phyloP scores from a whole-genome alignment of 2,329 filamentous ascomycete genomes.

The Beauveria sp. region DNA sequence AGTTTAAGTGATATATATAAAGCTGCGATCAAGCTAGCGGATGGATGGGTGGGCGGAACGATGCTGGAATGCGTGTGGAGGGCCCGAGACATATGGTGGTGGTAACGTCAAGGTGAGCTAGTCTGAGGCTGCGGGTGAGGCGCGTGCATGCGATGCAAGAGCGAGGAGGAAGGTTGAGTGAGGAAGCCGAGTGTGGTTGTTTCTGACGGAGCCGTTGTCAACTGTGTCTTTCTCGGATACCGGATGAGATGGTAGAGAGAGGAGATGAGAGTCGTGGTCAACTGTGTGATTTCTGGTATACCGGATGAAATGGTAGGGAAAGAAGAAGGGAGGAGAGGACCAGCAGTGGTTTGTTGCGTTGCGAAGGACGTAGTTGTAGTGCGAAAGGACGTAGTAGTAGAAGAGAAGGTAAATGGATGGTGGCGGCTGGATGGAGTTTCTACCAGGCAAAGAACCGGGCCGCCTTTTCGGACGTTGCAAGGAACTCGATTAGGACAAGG shows the following conservation, averaged over 20 bases:
- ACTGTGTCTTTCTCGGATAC: background rate
- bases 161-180: background rate
- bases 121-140: background rate
- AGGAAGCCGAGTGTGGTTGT: background rate
- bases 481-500: background rate
- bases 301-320: background rate
- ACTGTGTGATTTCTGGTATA: no score
- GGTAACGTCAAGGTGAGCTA: constrained; percentile 12
- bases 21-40: constrained; percentile 11
- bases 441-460: constrained; percentile 5
- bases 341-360: background rate
- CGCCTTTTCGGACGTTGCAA: constrained; percentile 9
- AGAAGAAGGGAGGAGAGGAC: background rate
- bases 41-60: constrained; percentile 12
- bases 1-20: constrained; percentile 14
- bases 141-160: background rate
- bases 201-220: background rate
- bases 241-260: background rate
- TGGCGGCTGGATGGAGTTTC: constrained; percentile 1
- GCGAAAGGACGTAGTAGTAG: background rate
- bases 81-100: constrained; percentile 13
- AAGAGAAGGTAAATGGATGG: background rate
- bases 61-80: constrained; percentile 13
- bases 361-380: background rate
- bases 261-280: no score